Evolutionary conservation across 2,329 filamentous ascomycete species (phyloP).

Genomic region (Cryphonectria japonica): DNA sequence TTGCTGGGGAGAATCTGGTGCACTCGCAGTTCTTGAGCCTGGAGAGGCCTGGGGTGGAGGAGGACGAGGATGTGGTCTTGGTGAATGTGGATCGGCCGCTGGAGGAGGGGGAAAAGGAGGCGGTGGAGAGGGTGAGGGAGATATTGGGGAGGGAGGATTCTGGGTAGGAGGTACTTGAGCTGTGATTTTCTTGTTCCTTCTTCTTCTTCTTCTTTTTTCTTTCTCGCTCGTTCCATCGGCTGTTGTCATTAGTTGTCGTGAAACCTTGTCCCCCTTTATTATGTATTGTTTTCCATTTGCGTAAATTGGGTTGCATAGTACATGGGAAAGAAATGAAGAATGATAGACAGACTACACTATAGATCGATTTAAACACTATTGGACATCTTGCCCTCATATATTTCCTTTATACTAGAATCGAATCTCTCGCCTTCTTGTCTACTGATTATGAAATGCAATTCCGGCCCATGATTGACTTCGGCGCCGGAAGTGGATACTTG

Average conservation of each 20-base stretch:
- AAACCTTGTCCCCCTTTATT: too few species aligned
- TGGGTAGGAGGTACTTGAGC: background rate
- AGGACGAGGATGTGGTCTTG: constrained; percentile 54
- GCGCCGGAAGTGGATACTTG: constrained; percentile 13
- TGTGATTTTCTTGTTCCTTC: background rate
- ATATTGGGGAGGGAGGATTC: constrained; percentile 7
- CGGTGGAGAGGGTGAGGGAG: constrained; percentile 38
- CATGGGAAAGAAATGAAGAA: background rate
- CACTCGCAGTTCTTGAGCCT: constrained; percentile 70
- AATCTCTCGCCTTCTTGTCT: background rate
- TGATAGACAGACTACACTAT: background rate
- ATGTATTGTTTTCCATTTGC: too few species aligned
- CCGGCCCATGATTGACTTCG: background rate
- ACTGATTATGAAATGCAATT: background rate
- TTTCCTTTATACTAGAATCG: too few species aligned
- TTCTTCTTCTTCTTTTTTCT: background rate
- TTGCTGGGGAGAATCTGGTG: constrained; percentile 77
- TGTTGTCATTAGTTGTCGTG: too few species aligned
- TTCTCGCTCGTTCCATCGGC: background rate
- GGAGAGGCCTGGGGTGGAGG: constrained; percentile 59
- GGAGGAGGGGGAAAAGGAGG: constrained; percentile 50
- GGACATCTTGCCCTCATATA: too few species aligned
- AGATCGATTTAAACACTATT: background rate
- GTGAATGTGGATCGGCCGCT: constrained; percentile 52
- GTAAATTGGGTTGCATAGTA: background rate